Evolutionary conservation across 1,284 basidiomycete genomes (phyloP).

Genomic region (Ustilago curta): DNA sequence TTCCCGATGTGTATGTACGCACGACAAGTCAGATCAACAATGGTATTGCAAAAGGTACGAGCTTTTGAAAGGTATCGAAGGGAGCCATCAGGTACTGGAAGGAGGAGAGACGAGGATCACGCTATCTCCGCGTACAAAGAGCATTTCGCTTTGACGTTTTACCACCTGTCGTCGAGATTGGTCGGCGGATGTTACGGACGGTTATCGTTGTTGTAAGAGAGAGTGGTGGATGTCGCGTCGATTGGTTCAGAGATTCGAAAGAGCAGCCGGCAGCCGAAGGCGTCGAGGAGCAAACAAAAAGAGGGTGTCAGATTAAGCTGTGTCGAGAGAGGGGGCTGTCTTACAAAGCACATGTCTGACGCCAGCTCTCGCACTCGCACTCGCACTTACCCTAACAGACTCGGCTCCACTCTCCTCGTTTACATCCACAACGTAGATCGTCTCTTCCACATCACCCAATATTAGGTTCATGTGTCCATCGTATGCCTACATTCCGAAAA

Average conservation of each 20-base stretch:
- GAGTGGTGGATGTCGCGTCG: not conserved
- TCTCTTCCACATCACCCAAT: conserved; percentile 93
- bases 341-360: no score
- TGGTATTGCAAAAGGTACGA: no score
- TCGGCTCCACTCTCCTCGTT: conserved; percentile 71
- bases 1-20: no score
- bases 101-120: conserved; percentile 69
- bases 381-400: conserved; percentile 71
- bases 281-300: no score
- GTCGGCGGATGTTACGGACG: no score
- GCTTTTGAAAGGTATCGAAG: no score
- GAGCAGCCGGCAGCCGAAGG: no score
- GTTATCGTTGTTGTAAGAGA: not conserved
- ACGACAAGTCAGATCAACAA: no score
- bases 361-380: no score
- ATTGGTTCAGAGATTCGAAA: no score
- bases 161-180: conserved; percentile 76
- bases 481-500: conserved; percentile 75
- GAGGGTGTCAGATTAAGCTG: no score
- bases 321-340: no score
- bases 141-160: conserved; percentile 95
- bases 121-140: conserved; percentile 87
- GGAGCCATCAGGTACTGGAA: conserved; percentile 37
- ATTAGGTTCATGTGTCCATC: conserved; percentile 99
- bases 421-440: conserved; percentile 66